Conservation (phyloP, 768 basidiomycete species). For the Amanita fuliginea region DNA sequence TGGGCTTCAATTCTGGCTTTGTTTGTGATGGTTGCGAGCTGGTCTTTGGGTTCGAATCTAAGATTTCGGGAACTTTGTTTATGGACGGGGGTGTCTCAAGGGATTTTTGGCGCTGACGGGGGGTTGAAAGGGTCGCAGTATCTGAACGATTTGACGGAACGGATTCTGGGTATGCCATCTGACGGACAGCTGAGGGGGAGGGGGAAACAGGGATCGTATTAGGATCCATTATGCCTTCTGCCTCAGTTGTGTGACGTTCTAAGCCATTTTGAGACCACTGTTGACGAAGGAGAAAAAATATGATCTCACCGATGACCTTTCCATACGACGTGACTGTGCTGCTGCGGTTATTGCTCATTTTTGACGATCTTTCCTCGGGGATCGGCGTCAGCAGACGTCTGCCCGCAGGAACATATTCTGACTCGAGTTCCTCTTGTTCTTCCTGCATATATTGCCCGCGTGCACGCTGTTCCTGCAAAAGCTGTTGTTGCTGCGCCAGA, state of each 20-base stretch:
- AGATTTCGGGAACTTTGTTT: slow-evolving; percentile 44
- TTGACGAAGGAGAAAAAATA: background rate
- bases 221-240: slow-evolving; percentile 9
- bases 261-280: background rate
- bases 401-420: slow-evolving; percentile 10
- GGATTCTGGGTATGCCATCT: slow-evolving; percentile 46
- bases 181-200: slow-evolving; percentile 52
- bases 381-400: slow-evolving; percentile 45
- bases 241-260: background rate
- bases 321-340: slow-evolving; percentile 54
- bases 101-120: slow-evolving; percentile 26
- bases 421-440: slow-evolving; percentile 1
- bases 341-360: slow-evolving; percentile 26
- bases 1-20: slow-evolving; percentile 18
- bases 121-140: slow-evolving; percentile 24
- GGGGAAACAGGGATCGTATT: slow-evolving; percentile 33
- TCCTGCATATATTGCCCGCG: background rate
- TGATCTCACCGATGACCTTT: slow-evolving; percentile 40
- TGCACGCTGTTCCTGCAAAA: slow-evolving; percentile 12
- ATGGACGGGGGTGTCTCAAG: slow-evolving; percentile 34
- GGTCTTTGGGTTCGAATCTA: slow-evolving; percentile 40
- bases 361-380: slow-evolving; percentile 52
- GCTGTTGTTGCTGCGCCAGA: slow-evolving; percentile 45
- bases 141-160: slow-evolving; percentile 43
- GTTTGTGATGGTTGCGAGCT: slow-evolving; percentile 16